phyloP scores from a whole-genome alignment of 1,284 basidiomycete genomes.

The Megacollybia platyphylla region DNA sequence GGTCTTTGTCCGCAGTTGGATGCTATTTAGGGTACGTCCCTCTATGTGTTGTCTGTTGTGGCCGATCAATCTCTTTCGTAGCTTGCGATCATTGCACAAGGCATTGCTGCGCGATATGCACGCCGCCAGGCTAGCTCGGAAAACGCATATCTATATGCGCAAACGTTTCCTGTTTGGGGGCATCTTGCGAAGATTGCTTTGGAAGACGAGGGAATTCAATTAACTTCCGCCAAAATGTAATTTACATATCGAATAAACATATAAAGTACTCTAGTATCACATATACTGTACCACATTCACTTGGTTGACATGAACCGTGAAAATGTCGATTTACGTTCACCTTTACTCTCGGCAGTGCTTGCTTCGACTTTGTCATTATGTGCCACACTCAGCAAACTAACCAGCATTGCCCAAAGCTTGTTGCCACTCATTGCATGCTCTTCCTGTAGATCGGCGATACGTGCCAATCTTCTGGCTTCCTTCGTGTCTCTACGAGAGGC shows the following conservation, averaged over 20 bases:
- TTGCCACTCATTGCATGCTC: constrained; percentile 2
- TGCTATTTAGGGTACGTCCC: constrained; percentile 66
- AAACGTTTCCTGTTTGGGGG: constrained; percentile 55
- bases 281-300: not conserved
- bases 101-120: constrained; percentile 83
- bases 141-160: constrained; percentile 42
- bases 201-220: constrained; percentile 30
- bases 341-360: not conserved
- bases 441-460: not conserved
- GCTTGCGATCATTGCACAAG: constrained; percentile 83
- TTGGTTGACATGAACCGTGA: not conserved
- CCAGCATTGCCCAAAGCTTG: not conserved
- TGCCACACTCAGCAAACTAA: not conserved
- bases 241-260: not conserved
- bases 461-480: not conserved
- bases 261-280: not conserved
- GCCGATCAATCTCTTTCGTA: constrained; percentile 15
- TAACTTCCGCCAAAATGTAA: not conserved
- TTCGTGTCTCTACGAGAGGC: constrained; percentile 1
- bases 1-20: constrained; percentile 76
- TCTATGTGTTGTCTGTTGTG: not conserved
- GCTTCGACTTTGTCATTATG: not conserved
- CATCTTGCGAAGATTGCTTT: constrained; percentile 46
- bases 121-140: constrained; percentile 82
- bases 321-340: not conserved